phyloP scores from a whole-genome alignment of 2,329 filamentous ascomycete genomes.

The Trichoderma sp. region DNA sequence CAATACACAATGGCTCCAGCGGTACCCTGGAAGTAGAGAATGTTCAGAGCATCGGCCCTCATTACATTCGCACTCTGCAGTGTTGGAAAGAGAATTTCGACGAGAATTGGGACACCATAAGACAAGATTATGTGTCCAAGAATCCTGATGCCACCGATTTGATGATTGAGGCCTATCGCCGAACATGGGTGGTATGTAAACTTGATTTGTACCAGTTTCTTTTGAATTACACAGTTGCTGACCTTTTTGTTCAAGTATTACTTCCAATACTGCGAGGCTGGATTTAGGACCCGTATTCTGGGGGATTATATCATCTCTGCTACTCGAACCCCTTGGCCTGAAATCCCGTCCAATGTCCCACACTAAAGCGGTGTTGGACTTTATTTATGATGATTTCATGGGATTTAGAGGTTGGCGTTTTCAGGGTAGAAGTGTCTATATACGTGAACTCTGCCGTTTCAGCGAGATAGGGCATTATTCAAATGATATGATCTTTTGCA shows the following conservation, averaged over 20 bases:
- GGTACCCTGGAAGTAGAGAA: conserved; percentile 63
- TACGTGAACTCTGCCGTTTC: background rate
- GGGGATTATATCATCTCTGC: conserved; percentile 14
- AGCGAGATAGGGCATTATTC: background rate
- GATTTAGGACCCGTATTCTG: background rate
- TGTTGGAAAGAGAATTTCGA: conserved; percentile 67
- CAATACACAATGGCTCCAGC: conserved; percentile 58
- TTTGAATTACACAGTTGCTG: background rate
- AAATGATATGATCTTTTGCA: background rate
- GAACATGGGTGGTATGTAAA: conserved; percentile 62
- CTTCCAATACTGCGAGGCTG: conserved; percentile 16
- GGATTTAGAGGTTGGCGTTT: background rate
- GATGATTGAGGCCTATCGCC: conserved; percentile 63
- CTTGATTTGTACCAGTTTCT: background rate
- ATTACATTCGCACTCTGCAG: conserved; percentile 66
- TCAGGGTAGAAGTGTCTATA: background rate
- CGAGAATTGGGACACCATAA: conserved; percentile 18
- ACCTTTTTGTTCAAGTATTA: background rate
- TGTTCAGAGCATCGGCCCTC: conserved; percentile 69
- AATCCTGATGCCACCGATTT: conserved; percentile 58
- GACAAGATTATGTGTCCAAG: conserved; percentile 53
- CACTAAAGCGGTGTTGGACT: background rate
- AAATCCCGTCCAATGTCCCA: conserved; percentile 3
- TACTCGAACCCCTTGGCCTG: conserved; percentile 10
- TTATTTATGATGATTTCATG: background rate